phyloP scores from a whole-genome alignment of 1,284 basidiomycete genomes.

The Cutaneotrichosporon cutaneum region DNA sequence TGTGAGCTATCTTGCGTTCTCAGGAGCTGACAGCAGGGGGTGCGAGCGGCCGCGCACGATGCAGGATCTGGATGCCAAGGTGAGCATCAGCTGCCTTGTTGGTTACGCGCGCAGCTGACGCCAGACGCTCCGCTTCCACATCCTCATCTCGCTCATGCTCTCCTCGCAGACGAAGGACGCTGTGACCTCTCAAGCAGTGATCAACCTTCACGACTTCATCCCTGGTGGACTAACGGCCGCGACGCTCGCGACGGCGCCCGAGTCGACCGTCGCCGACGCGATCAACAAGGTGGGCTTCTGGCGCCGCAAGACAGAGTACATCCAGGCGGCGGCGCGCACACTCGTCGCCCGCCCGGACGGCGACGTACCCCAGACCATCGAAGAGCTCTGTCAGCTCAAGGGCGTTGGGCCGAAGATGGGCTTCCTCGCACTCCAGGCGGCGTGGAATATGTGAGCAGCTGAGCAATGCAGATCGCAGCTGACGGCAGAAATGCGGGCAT shows the following conservation, averaged over 20 bases:
- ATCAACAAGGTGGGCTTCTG: constrained; percentile 93
- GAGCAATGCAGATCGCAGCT: neutral
- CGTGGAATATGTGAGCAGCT: constrained; percentile 71
- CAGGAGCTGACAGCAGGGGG: constrained; percentile 29
- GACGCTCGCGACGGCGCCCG: constrained; percentile 66
- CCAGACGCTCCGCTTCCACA: constrained; percentile 75
- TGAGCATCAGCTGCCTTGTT: constrained; percentile 41
- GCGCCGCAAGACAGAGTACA: constrained; percentile 73
- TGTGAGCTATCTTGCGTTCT: constrained; percentile 62
- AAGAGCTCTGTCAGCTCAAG: constrained; percentile 75
- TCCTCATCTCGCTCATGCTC: constrained; percentile 89
- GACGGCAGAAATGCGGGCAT: constrained; percentile 78
- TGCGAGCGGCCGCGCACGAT: constrained; percentile 39
- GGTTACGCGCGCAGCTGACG: constrained; percentile 1
- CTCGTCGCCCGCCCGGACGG: constrained; percentile 60
- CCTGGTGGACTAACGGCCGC: constrained; percentile 75
- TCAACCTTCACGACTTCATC: constrained; percentile 69
- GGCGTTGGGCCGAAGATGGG: constrained; percentile 95
- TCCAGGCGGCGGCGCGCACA: constrained; percentile 71
- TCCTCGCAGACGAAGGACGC: constrained; percentile 92
- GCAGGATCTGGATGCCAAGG: constrained; percentile 65
- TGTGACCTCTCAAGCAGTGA: constrained; percentile 79
- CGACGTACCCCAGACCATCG: constrained; percentile 81
- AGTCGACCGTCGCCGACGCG: constrained; percentile 64
- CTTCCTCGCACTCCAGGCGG: constrained; percentile 75